Percentiles rank a stretch among this genome's conserved stretches.
These are phyloP conservation scores for Trypethelium eluteriae DNA, from an alignment of 495 filamentous ascomycete species.

Conservation along the genomic window DNA sequence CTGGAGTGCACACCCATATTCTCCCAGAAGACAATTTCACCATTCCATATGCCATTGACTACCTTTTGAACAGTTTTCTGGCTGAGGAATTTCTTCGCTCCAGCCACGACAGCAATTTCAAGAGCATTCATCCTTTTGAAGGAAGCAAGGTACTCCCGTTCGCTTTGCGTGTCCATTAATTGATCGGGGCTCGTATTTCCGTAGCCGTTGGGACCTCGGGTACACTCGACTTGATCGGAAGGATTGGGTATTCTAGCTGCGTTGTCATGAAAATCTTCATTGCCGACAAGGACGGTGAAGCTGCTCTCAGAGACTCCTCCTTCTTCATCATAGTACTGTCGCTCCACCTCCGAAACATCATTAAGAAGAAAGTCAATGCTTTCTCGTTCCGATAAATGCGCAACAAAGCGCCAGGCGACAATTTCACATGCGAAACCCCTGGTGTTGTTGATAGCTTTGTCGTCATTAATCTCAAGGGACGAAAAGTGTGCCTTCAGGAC, in stretches of 20 bases:
- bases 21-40: conserved; percentile 90
- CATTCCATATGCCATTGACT: conserved; percentile 78
- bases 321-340: conserved; percentile 9
- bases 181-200: background rate
- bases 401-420: conserved; percentile 82
- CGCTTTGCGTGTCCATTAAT: background rate
- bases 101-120: conserved; percentile 82
- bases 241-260: background rate
- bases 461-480: conserved; percentile 43
- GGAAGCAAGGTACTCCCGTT: conserved; percentile 46
- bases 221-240: background rate
- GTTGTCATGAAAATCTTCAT: conserved; percentile 15
- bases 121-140: conserved; percentile 68
- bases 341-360: background rate
- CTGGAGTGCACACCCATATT: conserved; percentile 62
- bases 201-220: background rate
- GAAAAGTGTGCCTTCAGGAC: conserved; percentile 68
- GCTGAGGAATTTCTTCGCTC: conserved; percentile 83
- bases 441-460: conserved; percentile 64
- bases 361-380: conserved; percentile 62
- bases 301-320: conserved; percentile 19
- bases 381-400: conserved; percentile 69
- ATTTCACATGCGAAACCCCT: conserved; percentile 83
- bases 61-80: conserved; percentile 80
- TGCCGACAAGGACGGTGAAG: conserved; percentile 5